Base-by-base conservation (phyloP, 2,329 filamentous ascomycete genomes). In the Scytalidium sp. region DNA sequence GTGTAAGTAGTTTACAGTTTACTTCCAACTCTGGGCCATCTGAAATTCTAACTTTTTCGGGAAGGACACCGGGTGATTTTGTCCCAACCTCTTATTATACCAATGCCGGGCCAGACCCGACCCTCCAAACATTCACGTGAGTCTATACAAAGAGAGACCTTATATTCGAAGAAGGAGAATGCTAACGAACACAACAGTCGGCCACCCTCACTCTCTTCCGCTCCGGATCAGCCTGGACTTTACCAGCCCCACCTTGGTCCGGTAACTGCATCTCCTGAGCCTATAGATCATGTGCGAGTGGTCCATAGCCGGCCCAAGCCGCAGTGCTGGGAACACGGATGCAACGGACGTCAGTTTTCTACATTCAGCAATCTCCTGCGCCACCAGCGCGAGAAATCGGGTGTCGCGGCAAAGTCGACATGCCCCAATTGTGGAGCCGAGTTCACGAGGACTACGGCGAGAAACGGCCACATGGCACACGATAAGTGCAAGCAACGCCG, bases 281-380 rank as follows among this genome's bases (percentile, higher is more conserved):
- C 63, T n/a, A 67, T 69, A 21, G 70, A 70, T 43, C 68, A 83
- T 56, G 83, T 89, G 36, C 79, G 88, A 51, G 82, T 91, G 15
- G 78, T 91, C 17, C 86, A 88, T 66, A 85, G 83, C 59, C 81
- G 88, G 56, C 90, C 90, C n/a, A 96, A 96, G 71, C 91, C 92
- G 42, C 90, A 96, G 66, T 97, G 93, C 70, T 97, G 90, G 89
- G 93, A 97, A 53, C 93, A 97, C 64, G 93, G 92, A 10, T 97
- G 93, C 75, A 96, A 97, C 62, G 93, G 93, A 19, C 85, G 92
- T 23, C 89, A 96, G 63, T 97, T 97, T 65, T 96, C 90, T 17
- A 97, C 93, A 3, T 97, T 97, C 66, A 96, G 91, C 79, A 97
- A 97, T 66, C 80, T 97, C 3, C 75, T 97, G 32, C 81, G 93